Evolutionary conservation across 345 rosid species (phyloP), one percentile per base, ranked within the genome.

Genomic region (Boechera retrofracta): DNA sequence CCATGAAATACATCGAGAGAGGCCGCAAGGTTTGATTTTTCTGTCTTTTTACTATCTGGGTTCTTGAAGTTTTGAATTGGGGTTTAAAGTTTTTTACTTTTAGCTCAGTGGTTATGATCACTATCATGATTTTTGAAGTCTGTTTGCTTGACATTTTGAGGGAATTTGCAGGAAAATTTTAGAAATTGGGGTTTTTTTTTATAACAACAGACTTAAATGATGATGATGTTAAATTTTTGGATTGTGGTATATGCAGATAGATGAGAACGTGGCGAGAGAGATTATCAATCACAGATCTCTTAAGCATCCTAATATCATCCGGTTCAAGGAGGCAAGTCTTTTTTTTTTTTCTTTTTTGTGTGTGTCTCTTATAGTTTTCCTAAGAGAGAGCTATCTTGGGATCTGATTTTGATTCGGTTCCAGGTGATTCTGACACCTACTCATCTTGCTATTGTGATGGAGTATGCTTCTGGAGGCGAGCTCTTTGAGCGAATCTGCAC

Each of bases 181-280:
- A 44, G 47, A 56, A 44, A 10, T 48, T 75, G 9, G 29, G 44
- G 44, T 2, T 2, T 13, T 32, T 21, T 63, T n/a, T 59, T 3
- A 49, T 2, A 42, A 52, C 4, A 38, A 28, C 31, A n/a, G 10
- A 60, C 5, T 11, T 13, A 15, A 24, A 24, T 55, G 62, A 39
- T 11, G 42, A 72, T 63, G 18, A 51, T 52, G 11, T 21, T 47
- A 32, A 35, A 15, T 1, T 49, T 68, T 42, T 4, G 47, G 55
- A 52, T 76, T 52, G 64, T 74, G 54, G 48, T 69, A 5, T 76
- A 58, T 76, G 70, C 93, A 90, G 98, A 89, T 90, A 56, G 98
- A 92, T 78, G 97, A 92, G 88, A 90, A 92, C 64, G 98, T 92
- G 39, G 96, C 93, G 2, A 87, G 97, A 74, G 98, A 92, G 87